Evolutionary conservation across 257 asterid species (phyloP).

Genomic region (Coffea canephora): DNA sequence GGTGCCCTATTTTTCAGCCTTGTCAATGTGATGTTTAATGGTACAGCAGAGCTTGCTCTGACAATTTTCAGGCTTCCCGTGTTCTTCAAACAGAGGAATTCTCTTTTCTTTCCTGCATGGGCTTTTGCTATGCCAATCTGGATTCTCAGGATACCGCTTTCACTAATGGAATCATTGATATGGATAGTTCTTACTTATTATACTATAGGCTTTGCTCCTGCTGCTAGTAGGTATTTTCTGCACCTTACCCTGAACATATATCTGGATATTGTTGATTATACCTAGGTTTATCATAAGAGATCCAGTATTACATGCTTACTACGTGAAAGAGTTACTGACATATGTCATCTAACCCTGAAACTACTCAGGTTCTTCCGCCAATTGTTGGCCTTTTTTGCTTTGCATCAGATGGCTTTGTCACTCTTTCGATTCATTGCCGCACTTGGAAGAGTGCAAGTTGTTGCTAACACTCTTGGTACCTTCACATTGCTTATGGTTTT

Average conservation of each 20-base stretch:
- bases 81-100: slow-evolving; percentile 86
- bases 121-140: slow-evolving; percentile 93
- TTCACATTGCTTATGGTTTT: slow-evolving; percentile 82
- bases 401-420: slow-evolving; percentile 95
- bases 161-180: slow-evolving; percentile 76
- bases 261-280: background rate
- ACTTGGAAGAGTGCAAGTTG: slow-evolving; percentile 80
- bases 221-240: slow-evolving; percentile 56
- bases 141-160: slow-evolving; percentile 79
- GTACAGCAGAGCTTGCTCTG: slow-evolving; percentile 82
- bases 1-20: slow-evolving; percentile 89
- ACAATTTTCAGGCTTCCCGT: slow-evolving; percentile 77
- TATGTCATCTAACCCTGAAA: background rate
- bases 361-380: slow-evolving; percentile 78
- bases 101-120: slow-evolving; percentile 92
- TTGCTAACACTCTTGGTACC: slow-evolving; percentile 77
- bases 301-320: background rate
- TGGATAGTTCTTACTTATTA: slow-evolving; percentile 89
- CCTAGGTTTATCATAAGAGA: background rate
- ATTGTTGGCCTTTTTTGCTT: slow-evolving; percentile 68
- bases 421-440: slow-evolving; percentile 78
- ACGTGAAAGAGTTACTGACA: background rate
- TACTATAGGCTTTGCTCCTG: slow-evolving; percentile 94
- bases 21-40: slow-evolving; percentile 86
- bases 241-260: background rate